phyloP scores from a whole-genome alignment of 768 basidiomycete species.

The Nidularia sp. region DNA sequence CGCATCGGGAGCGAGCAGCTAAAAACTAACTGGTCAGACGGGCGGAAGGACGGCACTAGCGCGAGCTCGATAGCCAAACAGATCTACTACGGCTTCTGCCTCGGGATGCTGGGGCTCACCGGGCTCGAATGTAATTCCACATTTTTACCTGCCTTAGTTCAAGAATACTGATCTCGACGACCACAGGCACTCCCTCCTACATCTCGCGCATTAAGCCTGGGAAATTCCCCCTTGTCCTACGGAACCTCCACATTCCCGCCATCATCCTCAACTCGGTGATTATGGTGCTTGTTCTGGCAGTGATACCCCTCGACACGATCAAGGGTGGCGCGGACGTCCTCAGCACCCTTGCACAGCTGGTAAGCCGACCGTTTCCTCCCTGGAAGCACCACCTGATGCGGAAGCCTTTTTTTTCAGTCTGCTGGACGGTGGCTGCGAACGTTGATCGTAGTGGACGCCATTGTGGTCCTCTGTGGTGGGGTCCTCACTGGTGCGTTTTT shows the following conservation, averaged over 20 bases:
- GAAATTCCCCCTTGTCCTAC: constrained; percentile 53
- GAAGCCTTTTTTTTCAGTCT: constrained; percentile 24
- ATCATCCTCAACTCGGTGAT: constrained; percentile 52
- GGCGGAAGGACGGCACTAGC: constrained; percentile 25
- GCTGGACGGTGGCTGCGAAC: constrained; percentile 60
- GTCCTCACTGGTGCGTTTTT: constrained; percentile 54
- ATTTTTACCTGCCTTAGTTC: neutral
- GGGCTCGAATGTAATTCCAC: constrained; percentile 57
- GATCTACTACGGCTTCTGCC: constrained; percentile 63
- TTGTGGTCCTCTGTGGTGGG: constrained; percentile 69
- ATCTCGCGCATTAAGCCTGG: constrained; percentile 55
- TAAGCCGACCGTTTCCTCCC: constrained; percentile 11
- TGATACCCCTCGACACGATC: constrained; percentile 49
- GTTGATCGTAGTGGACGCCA: constrained; percentile 63
- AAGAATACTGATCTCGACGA: neutral
- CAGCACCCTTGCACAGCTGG: constrained; percentile 56
- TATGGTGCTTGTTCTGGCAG: constrained; percentile 56
- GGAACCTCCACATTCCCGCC: constrained; percentile 61
- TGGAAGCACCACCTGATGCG: no score
- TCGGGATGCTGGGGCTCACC: constrained; percentile 70
- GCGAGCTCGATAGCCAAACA: constrained; percentile 31
- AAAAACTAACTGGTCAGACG: constrained; percentile 47
- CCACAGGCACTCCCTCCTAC: constrained; percentile 58
- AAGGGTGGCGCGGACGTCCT: constrained; percentile 56
- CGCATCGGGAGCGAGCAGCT: constrained; percentile 44